phyloP scores from a whole-genome alignment of 805 yeast genomes.

The Maudiozyma turicensis region DNA sequence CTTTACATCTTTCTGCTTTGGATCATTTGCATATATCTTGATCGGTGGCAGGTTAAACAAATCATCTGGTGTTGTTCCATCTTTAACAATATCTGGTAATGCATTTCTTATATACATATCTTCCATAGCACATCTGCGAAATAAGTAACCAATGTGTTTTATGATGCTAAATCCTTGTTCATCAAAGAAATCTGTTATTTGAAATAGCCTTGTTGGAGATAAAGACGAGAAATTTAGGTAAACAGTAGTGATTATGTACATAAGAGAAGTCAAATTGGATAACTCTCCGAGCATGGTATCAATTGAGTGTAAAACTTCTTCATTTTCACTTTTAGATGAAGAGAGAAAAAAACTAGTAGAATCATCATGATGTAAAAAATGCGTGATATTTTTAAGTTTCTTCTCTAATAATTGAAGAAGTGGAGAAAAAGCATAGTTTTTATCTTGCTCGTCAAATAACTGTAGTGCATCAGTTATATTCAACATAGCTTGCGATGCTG shows the following conservation, averaged over 20 bases:
- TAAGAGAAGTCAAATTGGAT: conserved; percentile 33
- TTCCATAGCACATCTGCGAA: conserved; percentile 45
- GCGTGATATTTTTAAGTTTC: conserved; percentile 24
- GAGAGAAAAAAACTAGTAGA: conserved; percentile 21
- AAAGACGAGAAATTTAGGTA: conserved; percentile 45
- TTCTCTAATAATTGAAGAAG: conserved; percentile 29
- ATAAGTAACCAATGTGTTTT: conserved; percentile 35
- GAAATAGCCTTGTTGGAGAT: conserved; percentile 35
- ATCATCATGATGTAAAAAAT: conserved; percentile 18
- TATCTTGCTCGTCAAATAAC: conserved; percentile 45
- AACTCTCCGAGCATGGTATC: conserved; percentile 17
- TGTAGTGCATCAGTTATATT: conserved; percentile 47
- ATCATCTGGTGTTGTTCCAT: conserved; percentile 29
- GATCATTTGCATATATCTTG: conserved; percentile 36
- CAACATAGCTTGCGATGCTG: conserved; percentile 43
- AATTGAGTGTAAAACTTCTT: conserved; percentile 4
- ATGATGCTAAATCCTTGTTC: conserved; percentile 34
- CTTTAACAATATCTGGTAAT: conserved; percentile 40
- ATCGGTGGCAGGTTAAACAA: conserved; percentile 34
- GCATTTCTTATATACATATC: conserved; percentile 42
- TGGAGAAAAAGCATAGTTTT: conserved; percentile 36
- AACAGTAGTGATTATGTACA: conserved; percentile 46
- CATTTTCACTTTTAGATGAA: conserved; percentile 9
- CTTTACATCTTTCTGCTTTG: conserved; percentile 27
- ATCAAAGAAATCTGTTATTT: conserved; percentile 20